These are phyloP conservation scores for Lasiosphaeria miniovina DNA, from an alignment of 495 filamentous ascomycete genomes.

Conservation along the genomic window DNA sequence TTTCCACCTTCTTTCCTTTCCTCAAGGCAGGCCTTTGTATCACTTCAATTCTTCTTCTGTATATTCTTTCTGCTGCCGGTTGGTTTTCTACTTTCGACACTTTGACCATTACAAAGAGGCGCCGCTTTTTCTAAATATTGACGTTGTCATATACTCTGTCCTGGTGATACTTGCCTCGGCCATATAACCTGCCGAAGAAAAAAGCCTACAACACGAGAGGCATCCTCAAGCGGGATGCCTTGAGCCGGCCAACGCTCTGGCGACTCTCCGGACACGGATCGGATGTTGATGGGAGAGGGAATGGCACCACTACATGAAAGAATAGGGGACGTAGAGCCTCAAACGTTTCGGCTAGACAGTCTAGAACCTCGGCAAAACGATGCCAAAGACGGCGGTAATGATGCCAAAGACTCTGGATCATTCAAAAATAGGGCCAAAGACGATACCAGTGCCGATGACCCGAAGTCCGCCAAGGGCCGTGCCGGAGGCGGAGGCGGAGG, in stretches of 20 bases:
- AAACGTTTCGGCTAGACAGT: slow-evolving; percentile 6
- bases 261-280: slow-evolving; percentile 12
- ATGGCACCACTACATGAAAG: slow-evolving; percentile 30
- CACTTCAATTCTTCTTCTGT: slow-evolving; percentile 2
- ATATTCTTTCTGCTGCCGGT: slow-evolving; percentile 14
- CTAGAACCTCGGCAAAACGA: slow-evolving; percentile 16
- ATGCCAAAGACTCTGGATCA: not conserved
- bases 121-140: not conserved
- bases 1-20: slow-evolving; percentile 22
- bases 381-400: slow-evolving; percentile 6
- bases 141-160: not conserved
- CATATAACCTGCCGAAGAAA: not conserved
- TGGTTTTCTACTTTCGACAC: slow-evolving; percentile 7
- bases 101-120: not conserved
- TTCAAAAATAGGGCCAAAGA: slow-evolving; percentile 6
- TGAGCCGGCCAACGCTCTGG: slow-evolving; percentile 20
- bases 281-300: slow-evolving; percentile 26
- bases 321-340: slow-evolving; percentile 6
- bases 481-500: not conserved
- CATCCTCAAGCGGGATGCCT: slow-evolving; percentile 10
- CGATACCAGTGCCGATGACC: not conserved
- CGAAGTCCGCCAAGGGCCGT: slow-evolving; percentile 7
- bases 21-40: slow-evolving; percentile 23
- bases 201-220: slow-evolving; percentile 12
- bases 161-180: not conserved